Evolutionary conservation across 345 rosid genomes (phyloP).

Genomic region (Ceriops decandra): DNA sequence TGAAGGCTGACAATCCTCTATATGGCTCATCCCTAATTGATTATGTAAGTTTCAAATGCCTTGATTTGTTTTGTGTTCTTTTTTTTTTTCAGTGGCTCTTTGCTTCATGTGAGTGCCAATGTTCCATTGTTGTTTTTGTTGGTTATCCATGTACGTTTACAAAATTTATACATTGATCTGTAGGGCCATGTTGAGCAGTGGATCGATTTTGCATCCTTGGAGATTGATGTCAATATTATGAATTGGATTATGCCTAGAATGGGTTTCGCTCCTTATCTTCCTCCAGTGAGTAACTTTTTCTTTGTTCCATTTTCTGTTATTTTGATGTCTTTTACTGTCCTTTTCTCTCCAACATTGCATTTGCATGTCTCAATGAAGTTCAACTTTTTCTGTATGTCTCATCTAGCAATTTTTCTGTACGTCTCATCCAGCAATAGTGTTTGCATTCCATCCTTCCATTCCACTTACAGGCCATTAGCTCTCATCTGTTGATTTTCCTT

Average conservation of each 20-base stretch:
- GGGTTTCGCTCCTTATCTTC: constrained; percentile 53
- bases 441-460: no score
- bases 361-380: no score
- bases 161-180: constrained; percentile 2
- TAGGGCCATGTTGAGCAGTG: constrained; percentile 92
- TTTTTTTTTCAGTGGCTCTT: neutral
- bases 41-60: constrained; percentile 44
- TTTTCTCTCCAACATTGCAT: no score
- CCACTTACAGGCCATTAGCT: no score
- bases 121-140: neutral
- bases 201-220: constrained; percentile 79
- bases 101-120: no score
- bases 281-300: constrained; percentile 55
- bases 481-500: no score
- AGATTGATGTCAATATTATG: constrained; percentile 62
- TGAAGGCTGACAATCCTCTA: constrained; percentile 63
- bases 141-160: neutral
- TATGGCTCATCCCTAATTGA: constrained; percentile 65
- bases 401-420: no score
- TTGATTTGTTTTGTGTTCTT: neutral
- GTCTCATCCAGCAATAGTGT: no score
- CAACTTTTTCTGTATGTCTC: no score
- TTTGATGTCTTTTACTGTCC: neutral
- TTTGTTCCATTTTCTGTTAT: neutral
- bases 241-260: constrained; percentile 61